phyloP scores from a whole-genome alignment of 371 early-diverging fungal genomes.

The Syncephalastrum racemosum region DNA sequence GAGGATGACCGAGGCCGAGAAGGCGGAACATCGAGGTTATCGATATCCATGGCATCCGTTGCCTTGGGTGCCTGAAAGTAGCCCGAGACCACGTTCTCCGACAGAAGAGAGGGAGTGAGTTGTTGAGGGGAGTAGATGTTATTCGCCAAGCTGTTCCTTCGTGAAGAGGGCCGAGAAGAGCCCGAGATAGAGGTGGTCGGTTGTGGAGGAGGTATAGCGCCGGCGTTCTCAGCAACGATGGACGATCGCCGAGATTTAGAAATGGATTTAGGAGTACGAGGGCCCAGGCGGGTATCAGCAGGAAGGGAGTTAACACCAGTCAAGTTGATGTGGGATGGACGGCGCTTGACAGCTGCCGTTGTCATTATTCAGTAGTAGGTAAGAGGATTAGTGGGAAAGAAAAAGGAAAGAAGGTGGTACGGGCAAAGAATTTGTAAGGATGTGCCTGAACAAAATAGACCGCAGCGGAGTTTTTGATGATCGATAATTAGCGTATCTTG shows the following conservation, averaged over 20 bases:
- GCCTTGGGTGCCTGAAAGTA: slow-evolving; percentile 8
- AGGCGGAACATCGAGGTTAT: slow-evolving; percentile 1
- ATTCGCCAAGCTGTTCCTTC: slow-evolving; percentile 9
- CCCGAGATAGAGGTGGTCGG: background rate
- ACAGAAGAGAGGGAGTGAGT: slow-evolving; percentile 14
- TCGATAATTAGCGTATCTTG: too few relatives aligned
- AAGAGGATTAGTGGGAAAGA: slow-evolving; percentile 6
- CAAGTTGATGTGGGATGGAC: slow-evolving; percentile 37
- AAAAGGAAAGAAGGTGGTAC: slow-evolving; percentile 6
- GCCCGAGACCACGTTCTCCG: slow-evolving; percentile 10
- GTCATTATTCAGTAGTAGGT: slow-evolving; percentile 8
- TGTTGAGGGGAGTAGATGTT: slow-evolving; percentile 11
- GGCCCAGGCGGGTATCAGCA: slow-evolving; percentile 6
- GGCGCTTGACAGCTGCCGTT: slow-evolving; percentile 19
- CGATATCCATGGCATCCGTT: too few relatives aligned
- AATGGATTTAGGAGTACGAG: slow-evolving; percentile 38
- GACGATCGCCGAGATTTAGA: slow-evolving; percentile 37
- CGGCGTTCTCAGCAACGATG: slow-evolving; percentile 25
- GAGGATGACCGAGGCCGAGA: background rate
- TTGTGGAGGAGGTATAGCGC: slow-evolving; percentile 4
- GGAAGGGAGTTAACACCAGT: slow-evolving; percentile 7
- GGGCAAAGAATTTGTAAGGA: too few relatives aligned
- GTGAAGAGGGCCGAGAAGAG: slow-evolving; percentile 10
- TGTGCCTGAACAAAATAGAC: too few relatives aligned
- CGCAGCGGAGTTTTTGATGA: too few relatives aligned